Evolutionary conservation across 2,329 filamentous ascomycete genomes (phyloP).

Genomic region (Fusarium tanahbumbuense): DNA sequence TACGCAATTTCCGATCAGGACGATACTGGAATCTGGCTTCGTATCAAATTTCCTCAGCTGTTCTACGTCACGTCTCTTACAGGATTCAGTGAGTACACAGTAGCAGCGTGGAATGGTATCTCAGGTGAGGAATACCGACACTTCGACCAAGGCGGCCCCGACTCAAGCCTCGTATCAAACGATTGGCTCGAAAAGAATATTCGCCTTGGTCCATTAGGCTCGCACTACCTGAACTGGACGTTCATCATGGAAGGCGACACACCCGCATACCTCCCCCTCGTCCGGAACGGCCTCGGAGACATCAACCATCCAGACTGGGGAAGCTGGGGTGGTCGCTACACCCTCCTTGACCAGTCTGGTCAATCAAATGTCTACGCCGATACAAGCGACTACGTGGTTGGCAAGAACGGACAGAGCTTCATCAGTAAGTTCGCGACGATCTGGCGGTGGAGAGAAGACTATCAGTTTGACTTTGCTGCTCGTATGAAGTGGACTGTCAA

Average conservation of each 20-base stretch:
- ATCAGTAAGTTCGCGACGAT: conserved; percentile 23
- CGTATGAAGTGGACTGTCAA: conserved; percentile 22
- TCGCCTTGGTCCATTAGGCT: conserved; percentile 6
- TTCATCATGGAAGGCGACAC: conserved; percentile 31
- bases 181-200: conserved; percentile 16
- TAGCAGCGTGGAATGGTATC: conserved; percentile 68
- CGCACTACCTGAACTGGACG: conserved; percentile 6
- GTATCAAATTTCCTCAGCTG: conserved; percentile 62
- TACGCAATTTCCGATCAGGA: conserved; percentile 71
- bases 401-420: conserved; percentile 1
- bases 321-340: conserved; percentile 24
- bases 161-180: conserved; percentile 1
- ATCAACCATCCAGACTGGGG: conserved; percentile 24
- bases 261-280: background rate
- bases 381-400: conserved; percentile 6
- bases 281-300: conserved; percentile 5
- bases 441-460: conserved; percentile 22
- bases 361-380: conserved; percentile 12
- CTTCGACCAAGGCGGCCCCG: conserved; percentile 18
- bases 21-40: conserved; percentile 66
- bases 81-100: conserved; percentile 64
- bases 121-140: conserved; percentile 13
- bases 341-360: background rate
- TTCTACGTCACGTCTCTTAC: conserved; percentile 67
- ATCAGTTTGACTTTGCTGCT: conserved; percentile 26